Percentiles rank a stretch among this genome's conserved stretches.
Evolutionary conservation across 2,329 filamentous ascomycete species (phyloP).

Genomic region (Botrytis porri): DNA sequence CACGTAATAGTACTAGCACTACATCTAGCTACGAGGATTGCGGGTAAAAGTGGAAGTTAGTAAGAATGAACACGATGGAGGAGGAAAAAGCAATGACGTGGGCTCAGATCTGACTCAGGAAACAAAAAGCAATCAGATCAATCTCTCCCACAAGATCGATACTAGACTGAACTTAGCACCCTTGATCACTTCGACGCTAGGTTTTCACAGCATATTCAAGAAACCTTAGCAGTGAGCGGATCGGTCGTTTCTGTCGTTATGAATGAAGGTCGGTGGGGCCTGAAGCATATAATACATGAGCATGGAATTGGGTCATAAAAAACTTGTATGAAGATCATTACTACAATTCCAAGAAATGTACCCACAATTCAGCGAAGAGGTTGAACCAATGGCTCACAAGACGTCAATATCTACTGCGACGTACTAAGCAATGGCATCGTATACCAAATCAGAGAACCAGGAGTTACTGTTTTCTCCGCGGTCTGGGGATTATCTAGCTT

Average conservation of each 20-base stretch:
- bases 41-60: neutral
- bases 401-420: neutral
- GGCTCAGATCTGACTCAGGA: neutral
- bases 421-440: neutral
- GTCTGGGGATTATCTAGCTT: neutral
- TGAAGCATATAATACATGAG: neutral
- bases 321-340: neutral
- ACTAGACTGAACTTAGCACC: neutral
- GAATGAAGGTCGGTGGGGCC: neutral
- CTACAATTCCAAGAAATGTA: no score
- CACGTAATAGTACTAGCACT: neutral
- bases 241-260: fast-evolving
- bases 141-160: neutral
- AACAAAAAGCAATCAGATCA: neutral
- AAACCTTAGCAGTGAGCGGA: fast-evolving
- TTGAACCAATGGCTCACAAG: neutral
- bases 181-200: neutral
- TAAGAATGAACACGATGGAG: neutral
- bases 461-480: neutral
- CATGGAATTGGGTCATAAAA: fast-evolving
- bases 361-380: neutral
- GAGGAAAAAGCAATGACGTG: neutral
- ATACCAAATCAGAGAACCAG: neutral
- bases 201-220: neutral
- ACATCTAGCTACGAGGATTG: neutral